phyloP scores from a whole-genome alignment of 148 eudicot genomes.

The Fagopyrum homotropicum region DNA sequence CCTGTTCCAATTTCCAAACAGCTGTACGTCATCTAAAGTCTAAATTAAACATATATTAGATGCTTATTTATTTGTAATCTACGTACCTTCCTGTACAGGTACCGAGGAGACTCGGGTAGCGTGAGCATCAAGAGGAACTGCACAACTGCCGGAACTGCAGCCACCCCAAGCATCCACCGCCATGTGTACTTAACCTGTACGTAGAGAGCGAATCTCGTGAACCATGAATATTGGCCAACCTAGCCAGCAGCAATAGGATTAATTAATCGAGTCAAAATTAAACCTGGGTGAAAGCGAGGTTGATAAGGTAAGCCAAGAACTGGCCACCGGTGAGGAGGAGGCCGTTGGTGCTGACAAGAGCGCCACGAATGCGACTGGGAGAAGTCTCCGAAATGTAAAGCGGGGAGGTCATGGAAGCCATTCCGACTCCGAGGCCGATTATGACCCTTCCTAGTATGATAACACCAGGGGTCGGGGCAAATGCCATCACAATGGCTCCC shows the following conservation, averaged over 20 bases:
- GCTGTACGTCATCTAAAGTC: no score
- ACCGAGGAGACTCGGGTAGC: slow-evolving; percentile 84
- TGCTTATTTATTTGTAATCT: no score
- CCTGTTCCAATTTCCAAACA: slow-evolving; percentile 22
- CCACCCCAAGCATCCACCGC: slow-evolving; percentile 92
- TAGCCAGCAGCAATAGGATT: no score
- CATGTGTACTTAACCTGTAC: slow-evolving; percentile 43
- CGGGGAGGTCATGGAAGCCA: slow-evolving; percentile 83
- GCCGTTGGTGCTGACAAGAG: slow-evolving; percentile 76
- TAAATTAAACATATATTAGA: no score
- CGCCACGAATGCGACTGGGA: slow-evolving; percentile 65
- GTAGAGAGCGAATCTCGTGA: no score
- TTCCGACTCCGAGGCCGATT: slow-evolving; percentile 76
- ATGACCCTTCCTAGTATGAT: slow-evolving; percentile 57
- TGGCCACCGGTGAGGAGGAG: slow-evolving; percentile 61
- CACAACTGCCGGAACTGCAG: slow-evolving; percentile 57
- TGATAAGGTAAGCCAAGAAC: slow-evolving; percentile 54
- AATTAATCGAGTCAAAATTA: no score
- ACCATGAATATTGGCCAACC: no score
- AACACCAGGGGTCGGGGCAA: slow-evolving; percentile 43
- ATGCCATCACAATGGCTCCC: slow-evolving; percentile 61
- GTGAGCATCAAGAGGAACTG: slow-evolving; percentile 57
- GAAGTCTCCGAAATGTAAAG: slow-evolving; percentile 77
- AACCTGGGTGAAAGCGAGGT: slow-evolving; percentile 47
- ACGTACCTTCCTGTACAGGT: slow-evolving; percentile 52